Evolutionary conservation across 768 basidiomycete species (phyloP), one percentile per base, ranked within the genome.

Genomic region (Macrocybe gigantea): DNA sequence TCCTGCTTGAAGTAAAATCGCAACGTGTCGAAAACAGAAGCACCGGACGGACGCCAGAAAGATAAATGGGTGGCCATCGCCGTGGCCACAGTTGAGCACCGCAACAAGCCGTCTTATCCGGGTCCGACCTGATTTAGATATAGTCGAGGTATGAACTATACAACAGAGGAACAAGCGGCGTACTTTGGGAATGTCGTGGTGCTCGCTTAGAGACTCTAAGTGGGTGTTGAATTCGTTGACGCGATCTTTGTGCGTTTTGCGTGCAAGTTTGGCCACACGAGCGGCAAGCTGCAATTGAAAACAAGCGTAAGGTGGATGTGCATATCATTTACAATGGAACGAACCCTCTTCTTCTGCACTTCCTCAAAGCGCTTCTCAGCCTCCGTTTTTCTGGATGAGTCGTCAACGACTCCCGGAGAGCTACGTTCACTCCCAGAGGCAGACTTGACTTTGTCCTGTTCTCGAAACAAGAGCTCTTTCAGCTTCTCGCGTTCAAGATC

Each of bases 111-210:
- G 51, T 69, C 57, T 89, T 83, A 92, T 70, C 89, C 89, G 39
- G 89, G 89, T 51, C 89, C 89, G 63, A 92, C 89, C 89, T 92
- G 57, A 44, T 41, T 47, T 50, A 52, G 54, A 44, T 34, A 35
- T 35, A 33, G 49, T 14, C 57, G 49, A 57, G 51, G 32, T 40
- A 38, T 9, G 29, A 15, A 6, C 49, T 36, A 15, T 46, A 49
- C 12, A 30, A 39, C 38, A 38, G 33, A 30, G 39, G 52, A 33
- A 43, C 13, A 45, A 40, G 41, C 42, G 15, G 58, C 68, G 50
- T 62, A 84, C 90, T 78, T 94, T 93, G 36, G 92, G 92, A 59
- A 93, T 93, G 64, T 94, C 92, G 65, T 95, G 89, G 75, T 93
- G 93, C 70, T 94, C 92, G 64, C 87, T 89, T 49, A 93, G 76